Conservation (phyloP, 805 yeast species). For the Ascoidea asiatica region DNA sequence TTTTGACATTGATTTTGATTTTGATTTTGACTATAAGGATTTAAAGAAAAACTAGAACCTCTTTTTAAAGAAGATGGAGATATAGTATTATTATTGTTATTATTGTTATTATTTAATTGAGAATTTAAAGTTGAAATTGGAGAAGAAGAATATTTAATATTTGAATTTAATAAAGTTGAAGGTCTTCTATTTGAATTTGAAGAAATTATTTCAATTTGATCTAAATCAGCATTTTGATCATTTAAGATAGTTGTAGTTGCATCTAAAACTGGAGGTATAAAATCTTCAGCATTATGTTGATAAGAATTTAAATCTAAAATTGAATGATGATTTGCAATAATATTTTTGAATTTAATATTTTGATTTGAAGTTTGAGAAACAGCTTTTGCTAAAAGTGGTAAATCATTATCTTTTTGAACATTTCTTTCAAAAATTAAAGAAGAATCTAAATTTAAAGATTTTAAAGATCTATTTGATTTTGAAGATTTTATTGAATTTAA, state of each 20-base stretch:
- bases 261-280: neutral
- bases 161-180: neutral
- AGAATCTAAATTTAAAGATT: neutral
- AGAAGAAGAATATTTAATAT: neutral
- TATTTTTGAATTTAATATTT: no score
- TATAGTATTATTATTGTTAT: no score
- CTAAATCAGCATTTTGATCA: neutral
- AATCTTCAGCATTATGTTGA: neutral
- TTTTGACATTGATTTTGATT: no score
- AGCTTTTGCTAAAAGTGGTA: neutral
- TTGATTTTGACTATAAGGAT: neutral
- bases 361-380: neutral
- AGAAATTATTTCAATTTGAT: neutral
- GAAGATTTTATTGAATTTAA: no score
- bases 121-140: no score
- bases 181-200: neutral
- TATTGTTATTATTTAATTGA: no score
- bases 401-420: neutral
- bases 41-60: neutral
- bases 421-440: neutral
- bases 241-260: neutral
- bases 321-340: neutral
- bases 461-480: no score
- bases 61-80: neutral
- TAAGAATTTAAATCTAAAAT: neutral